A percentile compares a stretch with the other conserved stretches of the same genome.
phyloP scores from a whole-genome alignment of 768 basidiomycete genomes.

The Coprinopsis sp. region DNA sequence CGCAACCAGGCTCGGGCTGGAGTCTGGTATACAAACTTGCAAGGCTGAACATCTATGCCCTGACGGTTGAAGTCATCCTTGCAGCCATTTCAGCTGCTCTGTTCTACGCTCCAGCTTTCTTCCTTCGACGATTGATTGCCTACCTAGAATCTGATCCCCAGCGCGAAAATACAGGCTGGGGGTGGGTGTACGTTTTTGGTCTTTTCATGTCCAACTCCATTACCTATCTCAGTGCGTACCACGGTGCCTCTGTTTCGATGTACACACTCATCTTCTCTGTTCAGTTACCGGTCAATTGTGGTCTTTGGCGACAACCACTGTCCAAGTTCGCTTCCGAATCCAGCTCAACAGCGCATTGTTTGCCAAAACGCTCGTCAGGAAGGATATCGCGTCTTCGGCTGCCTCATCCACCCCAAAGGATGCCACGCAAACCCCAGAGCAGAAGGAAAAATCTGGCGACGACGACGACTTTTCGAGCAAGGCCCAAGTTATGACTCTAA shows the following conservation, averaged over 20 bases:
- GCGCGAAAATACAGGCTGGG: constrained; percentile 59
- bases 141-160: constrained; percentile 64
- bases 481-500: constrained; percentile 88
- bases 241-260: too few relatives aligned
- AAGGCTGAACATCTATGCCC: constrained; percentile 43
- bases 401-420: constrained; percentile 22
- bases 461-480: constrained; percentile 64
- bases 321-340: constrained; percentile 66
- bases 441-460: constrained; percentile 31
- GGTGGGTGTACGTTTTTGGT: constrained; percentile 57
- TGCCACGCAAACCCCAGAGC: constrained; percentile 6
- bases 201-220: constrained; percentile 30
- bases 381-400: constrained; percentile 74
- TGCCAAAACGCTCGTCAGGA: constrained; percentile 80
- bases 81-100: constrained; percentile 55
- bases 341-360: constrained; percentile 84
- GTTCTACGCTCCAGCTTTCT: constrained; percentile 65
- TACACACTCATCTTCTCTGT: neutral
- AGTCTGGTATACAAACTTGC: constrained; percentile 56
- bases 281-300: constrained; percentile 66
- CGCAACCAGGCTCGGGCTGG: constrained; percentile 61
- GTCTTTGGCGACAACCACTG: constrained; percentile 60
- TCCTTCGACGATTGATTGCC: constrained; percentile 53
- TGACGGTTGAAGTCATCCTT: constrained; percentile 42
- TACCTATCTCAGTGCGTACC: constrained; percentile 28